Base-by-base conservation (phyloP, 2,329 filamentous ascomycete species). In the Ophiocordyceps sinensis region DNA sequence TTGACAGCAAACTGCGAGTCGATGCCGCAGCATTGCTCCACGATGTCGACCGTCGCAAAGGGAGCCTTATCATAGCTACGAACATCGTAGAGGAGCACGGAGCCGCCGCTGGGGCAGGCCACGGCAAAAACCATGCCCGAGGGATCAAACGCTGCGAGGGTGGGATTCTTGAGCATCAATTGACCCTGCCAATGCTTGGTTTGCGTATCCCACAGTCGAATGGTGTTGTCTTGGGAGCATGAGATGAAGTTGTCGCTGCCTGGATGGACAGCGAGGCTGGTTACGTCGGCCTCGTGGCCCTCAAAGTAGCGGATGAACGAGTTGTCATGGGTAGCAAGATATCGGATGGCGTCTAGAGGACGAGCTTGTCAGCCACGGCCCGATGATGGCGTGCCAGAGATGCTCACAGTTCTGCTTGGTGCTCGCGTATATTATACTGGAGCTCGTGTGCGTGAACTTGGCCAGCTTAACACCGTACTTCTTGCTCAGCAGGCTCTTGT, bases 381-480 rank as follows among this genome's bases (percentile, higher is more conserved):
- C 8, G 14, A 26, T 36, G 17, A 3, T 10, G 34, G 39, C 9
- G 11, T 13, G 6, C 32, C 39, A 10, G 12, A 26, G 21, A 8
- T n/a, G 32, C 66, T 45, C 67, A 86, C 82, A 75, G 55, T 98
- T 93, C 52, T 93, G 79, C 58, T 94, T 95, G 12, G 91, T 98
- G 57, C 85, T 94, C 40, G 91, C 88, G 55, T 96, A 95, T 44
- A 98, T 79, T 55, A 98, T 86, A 57, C 85, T 88, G 19, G 85
- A 85, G 49, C 80, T 80, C 45, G 89, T 84, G 58, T 96, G 91
- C 1, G 89, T 94, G 61, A 96, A 98, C 51, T 85, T 83, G 31
- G 91, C 91, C 42, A 95, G 73, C 58, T 94, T 91, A 15, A 86
- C 87, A 44, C 91, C 91, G 54, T 98, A 98, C 59, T 98, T 98